Evolutionary conservation across 2,329 filamentous ascomycete genomes (phyloP), one percentile per base, ranked within the genome.

Genomic region (Botrytis elliptica): DNA sequence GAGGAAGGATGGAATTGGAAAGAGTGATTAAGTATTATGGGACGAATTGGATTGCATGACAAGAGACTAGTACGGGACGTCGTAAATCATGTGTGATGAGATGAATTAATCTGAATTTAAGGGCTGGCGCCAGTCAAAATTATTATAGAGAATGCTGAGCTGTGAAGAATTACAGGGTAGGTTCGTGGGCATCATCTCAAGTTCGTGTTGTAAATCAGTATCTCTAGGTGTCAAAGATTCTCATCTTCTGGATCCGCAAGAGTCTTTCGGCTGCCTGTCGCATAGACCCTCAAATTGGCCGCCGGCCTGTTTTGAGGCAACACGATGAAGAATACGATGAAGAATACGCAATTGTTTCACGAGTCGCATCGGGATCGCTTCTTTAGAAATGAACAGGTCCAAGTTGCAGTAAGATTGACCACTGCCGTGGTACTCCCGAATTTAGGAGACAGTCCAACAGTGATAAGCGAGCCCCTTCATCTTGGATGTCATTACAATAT

Each of bases 391-490:
- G 14, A 63, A n/a, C 16, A n/a, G 16, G 36, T 8, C 38, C 60
- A 18, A 40, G 25, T 1, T 8, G n/a, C 4, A 16, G 14, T 25
- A 29, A 3, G 29, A 29, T 10, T 38, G 16, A 22, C 16, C 16
- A 20, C 40, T 14, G 36, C 40, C 25, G 18, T 55, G 6, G 22
- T 20, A 55, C 25, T 12, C 22, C 12, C 59, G 59, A 40, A 62
- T n/a, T 62, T 6, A n/a, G 22, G 14, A n/a, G 12, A 10, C 20
- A 33, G 4, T 42, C 16, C 25, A 68, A 42, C 29, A 38, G 36
- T 20, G 25, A 44, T 42, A 68, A 57, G 66, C 66, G 66, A 57
- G 66, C 66, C 66, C 38, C 66, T 68, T 57, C 66, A 68, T 68
- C 3, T 7, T 40, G 8, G 16, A 20, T 2, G 25, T 16, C 36